Evolutionary conservation across 2,329 filamentous ascomycete species (phyloP).

Genomic region (Colletotrichum spaethianum): DNA sequence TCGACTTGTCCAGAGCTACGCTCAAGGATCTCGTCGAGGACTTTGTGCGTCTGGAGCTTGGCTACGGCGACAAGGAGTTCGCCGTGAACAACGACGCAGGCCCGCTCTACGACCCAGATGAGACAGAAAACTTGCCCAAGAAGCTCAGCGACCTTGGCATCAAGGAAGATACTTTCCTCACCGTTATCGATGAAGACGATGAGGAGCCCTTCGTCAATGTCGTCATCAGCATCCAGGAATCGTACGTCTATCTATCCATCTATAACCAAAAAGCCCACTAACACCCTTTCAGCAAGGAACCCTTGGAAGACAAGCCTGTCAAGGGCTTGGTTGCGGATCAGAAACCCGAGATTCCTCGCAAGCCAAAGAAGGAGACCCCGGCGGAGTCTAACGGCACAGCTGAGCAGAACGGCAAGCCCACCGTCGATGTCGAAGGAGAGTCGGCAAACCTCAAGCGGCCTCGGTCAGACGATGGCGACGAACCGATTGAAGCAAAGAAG

Average conservation of each 20-base stretch:
- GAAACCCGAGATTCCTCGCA: conserved; percentile 66
- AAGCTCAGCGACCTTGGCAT: conserved; percentile 86
- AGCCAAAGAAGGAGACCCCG: conserved; percentile 60
- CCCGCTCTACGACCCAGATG: conserved; percentile 90
- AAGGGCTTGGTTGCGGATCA: conserved; percentile 59
- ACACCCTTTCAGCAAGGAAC: conserved; percentile 55
- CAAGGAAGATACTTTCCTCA: conserved; percentile 81
- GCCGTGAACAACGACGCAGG: conserved; percentile 81
- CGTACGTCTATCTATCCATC: conserved; percentile 58
- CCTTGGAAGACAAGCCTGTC: conserved; percentile 67
- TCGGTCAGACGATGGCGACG: conserved; percentile 58
- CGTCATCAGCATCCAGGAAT: conserved; percentile 77
- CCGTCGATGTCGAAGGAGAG: conserved; percentile 52
- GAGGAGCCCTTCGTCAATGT: conserved; percentile 84
- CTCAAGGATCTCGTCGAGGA: conserved; percentile 84
- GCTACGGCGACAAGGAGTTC: conserved; percentile 84
- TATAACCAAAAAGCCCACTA: conserved; percentile 43
- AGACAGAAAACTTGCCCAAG: conserved; percentile 87
- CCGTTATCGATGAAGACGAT: conserved; percentile 87
- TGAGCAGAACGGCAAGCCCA: conserved; percentile 58
- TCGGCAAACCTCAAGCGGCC: conserved; percentile 61
- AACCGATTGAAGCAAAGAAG: conserved; percentile 61
- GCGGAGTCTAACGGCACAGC: conserved; percentile 56
- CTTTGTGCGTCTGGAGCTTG: conserved; percentile 78
- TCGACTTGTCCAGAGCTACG: conserved; percentile 80